Evolutionary conservation across 352 stramenopile species (phyloP).

Genomic region (Pythium aquatile): DNA sequence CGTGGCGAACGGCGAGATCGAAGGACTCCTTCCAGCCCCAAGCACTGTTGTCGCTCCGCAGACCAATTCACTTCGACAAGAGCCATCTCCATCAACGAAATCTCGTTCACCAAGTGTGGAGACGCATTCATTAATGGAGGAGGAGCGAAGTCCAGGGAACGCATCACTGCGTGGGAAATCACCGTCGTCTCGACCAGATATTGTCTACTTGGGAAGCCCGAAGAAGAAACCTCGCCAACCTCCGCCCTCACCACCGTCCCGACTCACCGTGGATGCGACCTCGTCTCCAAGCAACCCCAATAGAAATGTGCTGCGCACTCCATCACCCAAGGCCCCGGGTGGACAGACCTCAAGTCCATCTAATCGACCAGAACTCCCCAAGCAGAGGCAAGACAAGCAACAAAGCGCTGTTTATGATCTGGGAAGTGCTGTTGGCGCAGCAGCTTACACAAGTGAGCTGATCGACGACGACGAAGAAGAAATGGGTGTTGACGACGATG

Average conservation of each 20-base stretch:
- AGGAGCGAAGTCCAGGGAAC: slow-evolving; percentile 9
- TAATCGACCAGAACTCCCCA: neutral
- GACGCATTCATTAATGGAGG: slow-evolving; percentile 14
- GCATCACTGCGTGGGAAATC: slow-evolving; percentile 2
- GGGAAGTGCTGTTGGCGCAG: neutral
- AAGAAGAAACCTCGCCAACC: slow-evolving; percentile 13
- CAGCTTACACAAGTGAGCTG: neutral
- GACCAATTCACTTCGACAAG: slow-evolving; percentile 13
- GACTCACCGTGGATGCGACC: slow-evolving; percentile 4
- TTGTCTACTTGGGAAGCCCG: slow-evolving; percentile 22
- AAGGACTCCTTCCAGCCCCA: neutral
- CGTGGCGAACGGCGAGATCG: neutral
- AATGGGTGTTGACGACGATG: neutral
- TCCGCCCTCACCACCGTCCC: slow-evolving; percentile 11
- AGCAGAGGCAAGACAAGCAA: slow-evolving; percentile 3
- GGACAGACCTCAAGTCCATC: slow-evolving; percentile 1
- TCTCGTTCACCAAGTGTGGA: slow-evolving; percentile 18
- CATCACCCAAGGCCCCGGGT: neutral
- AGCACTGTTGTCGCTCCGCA: neutral
- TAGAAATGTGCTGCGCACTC: neutral
- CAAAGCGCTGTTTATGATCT: neutral
- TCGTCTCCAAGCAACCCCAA: slow-evolving; percentile 8
- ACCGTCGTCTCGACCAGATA: slow-evolving; percentile 17
- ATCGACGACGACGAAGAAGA: slow-evolving; percentile 5
- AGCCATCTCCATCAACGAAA: slow-evolving; percentile 15